Evolutionary conservation across 768 basidiomycete species (phyloP).

Genomic region (Rhodotorula toruloides): DNA sequence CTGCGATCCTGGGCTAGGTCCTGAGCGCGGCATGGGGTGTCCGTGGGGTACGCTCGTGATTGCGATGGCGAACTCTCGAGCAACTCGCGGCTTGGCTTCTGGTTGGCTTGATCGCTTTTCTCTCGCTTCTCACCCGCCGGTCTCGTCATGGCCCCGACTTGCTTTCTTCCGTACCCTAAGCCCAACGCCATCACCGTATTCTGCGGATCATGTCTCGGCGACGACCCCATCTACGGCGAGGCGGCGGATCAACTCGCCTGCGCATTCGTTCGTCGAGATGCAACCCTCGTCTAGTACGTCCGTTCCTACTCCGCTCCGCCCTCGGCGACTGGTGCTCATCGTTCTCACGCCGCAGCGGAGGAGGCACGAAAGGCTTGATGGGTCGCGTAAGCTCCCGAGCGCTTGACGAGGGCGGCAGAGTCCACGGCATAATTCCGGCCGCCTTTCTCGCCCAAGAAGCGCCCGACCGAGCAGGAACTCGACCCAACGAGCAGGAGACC

Average conservation of each 20-base stretch:
- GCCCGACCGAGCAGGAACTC: constrained; percentile 12
- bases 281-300: constrained; percentile 44
- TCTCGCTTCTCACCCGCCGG: no score
- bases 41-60: no score
- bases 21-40: no score
- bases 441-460: constrained; percentile 34
- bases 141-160: no score
- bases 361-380: constrained; percentile 40
- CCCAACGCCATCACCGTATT: constrained; percentile 59
- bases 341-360: constrained; percentile 1
- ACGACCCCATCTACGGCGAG: constrained; percentile 56
- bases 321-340: not conserved
- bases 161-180: no score
- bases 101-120: no score
- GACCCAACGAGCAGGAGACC: constrained; percentile 11
- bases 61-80: no score
- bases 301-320: not conserved
- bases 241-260: constrained; percentile 55
- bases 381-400: constrained; percentile 36
- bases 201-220: constrained; percentile 72
- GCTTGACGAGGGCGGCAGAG: constrained; percentile 45
- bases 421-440: constrained; percentile 49
- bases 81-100: no score
- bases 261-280: constrained; percentile 44
- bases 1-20: no score